Conservation (phyloP, 345 rosid species). For the Erodium maritimum region DNA sequence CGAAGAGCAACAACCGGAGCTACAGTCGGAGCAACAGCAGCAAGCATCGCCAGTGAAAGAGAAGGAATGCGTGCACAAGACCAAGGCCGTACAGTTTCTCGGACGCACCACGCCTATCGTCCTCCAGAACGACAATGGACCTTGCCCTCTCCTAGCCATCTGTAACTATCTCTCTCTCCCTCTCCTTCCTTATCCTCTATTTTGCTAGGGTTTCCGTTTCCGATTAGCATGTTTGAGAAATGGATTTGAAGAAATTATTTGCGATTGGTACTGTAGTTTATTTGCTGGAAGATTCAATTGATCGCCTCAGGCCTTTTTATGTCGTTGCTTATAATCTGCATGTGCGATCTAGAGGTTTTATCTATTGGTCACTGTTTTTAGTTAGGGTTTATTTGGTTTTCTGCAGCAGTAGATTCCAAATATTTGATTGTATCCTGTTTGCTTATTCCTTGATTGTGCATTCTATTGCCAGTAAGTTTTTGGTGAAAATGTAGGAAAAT, state of each 20-base stretch:
- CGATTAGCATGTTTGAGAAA: not conserved
- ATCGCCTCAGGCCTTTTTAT: not conserved
- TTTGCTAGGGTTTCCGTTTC: conserved; percentile 19
- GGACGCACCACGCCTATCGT: conserved; percentile 80
- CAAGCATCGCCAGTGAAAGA: conserved; percentile 8
- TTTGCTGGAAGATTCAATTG: not conserved
- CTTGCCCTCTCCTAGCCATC: conserved; percentile 95
- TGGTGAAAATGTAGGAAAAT: not conserved
- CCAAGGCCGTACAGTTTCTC: conserved; percentile 71
- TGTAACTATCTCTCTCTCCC: conserved; percentile 29
- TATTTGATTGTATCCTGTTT: not conserved
- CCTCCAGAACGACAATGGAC: conserved; percentile 97
- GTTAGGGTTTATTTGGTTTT: not conserved
- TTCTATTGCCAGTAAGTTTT: not conserved
- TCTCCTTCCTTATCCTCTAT: conserved; percentile 4
- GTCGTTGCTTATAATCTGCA: not conserved
- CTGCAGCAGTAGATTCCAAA: not conserved
- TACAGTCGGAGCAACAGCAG: conserved; percentile 15
- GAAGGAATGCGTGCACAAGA: conserved; percentile 55
- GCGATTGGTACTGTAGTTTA: not conserved
- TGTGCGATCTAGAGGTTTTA: not conserved
- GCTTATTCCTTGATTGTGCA: not conserved
- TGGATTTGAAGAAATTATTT: not conserved
- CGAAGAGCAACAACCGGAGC: conserved; percentile 21
- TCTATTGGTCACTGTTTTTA: not conserved